Evolutionary conservation across 176 grass and related monocot genomes (phyloP), one percentile per base, ranked within the genome.

Genomic region (Calamus simplicifolius): DNA sequence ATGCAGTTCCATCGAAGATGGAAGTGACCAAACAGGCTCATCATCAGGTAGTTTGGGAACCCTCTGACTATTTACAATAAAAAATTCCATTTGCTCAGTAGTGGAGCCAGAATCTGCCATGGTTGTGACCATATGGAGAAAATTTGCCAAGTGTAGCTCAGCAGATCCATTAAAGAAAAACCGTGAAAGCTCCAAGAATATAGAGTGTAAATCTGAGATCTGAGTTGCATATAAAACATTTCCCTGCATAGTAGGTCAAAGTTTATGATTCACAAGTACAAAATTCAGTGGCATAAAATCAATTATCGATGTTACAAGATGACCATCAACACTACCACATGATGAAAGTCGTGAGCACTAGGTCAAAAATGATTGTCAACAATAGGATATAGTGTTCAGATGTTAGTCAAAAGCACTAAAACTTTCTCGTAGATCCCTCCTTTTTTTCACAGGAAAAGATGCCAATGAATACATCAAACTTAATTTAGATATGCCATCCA

Each of bases 161-260:
- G 87, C 49, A 16, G 87, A 91, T 54, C 92, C 92, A 77, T 82
- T 81, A 73, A 97, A 85, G 67, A 97, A 91, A 58, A 97, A 57
- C 68, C 92, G 82, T 58, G 92, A 97, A 14, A 91, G 69, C 61
- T 97, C 92, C 66, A 97, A 62, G 76, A 87, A 88, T 29, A 97
- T 51, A 21, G 78, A 69, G 68, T 97, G 92, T 28, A 84, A 80
- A 82, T 97, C 84, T 35, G 78, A 75, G 18, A 57, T 58, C 43
- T 78, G 66, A 3, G 81, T 77, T 70, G 79, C 53, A 58, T 91
- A 91, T 19, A 91, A 60, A 10, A 51, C 83, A 66, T 72, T 91
- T 64, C 74, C 92, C 92, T 97, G 92, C 54, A 96, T 61, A 81
- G 35, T 43, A 43, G 10, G 35, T 43, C 35, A 43, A 43, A 13